A percentile compares a stretch with the other conserved stretches of the same genome.
Evolutionary conservation across 805 yeast genomes (phyloP).

Genomic region (Wickerhamia fluorescens): DNA sequence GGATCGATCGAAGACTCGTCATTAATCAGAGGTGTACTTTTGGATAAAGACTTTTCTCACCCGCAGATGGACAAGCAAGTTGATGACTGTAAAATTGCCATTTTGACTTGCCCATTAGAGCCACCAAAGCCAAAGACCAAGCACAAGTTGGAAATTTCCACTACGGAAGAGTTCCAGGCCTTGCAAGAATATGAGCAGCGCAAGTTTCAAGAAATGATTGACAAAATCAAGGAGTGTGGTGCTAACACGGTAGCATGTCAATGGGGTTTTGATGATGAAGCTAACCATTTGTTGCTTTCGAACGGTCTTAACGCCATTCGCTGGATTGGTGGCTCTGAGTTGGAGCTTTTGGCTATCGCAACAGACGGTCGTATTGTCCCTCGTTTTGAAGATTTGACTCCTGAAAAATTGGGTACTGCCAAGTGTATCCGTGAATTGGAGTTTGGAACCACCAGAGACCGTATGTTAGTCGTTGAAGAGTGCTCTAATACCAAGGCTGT

Average conservation of each 20-base stretch:
- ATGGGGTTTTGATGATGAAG: conserved; percentile 99
- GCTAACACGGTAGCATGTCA: conserved; percentile 97
- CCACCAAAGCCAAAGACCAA: conserved; percentile 99
- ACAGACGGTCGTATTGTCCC: conserved; percentile 97
- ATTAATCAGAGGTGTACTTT: conserved; percentile 82
- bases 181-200: conserved; percentile 89
- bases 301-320: conserved; percentile 92
- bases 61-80: conserved; percentile 93
- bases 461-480: conserved; percentile 91
- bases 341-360: conserved; percentile 93
- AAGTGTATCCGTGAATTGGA: conserved; percentile 80
- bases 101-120: conserved; percentile 96
- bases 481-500: conserved; percentile 83
- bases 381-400: conserved; percentile 83
- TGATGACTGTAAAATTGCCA: conserved; percentile 79
- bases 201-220: conserved; percentile 86
- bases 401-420: conserved; percentile 81
- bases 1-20: conserved; percentile 84
- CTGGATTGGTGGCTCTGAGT: conserved; percentile 98
- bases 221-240: conserved; percentile 77
- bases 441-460: conserved; percentile 94
- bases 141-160: conserved; percentile 87
- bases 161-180: conserved; percentile 89
- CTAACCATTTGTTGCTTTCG: conserved; percentile 83
- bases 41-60: conserved; percentile 96